These are phyloP conservation scores for Nevesoporus exiguus DNA, from an alignment of 768 basidiomycete species.

Conservation along the genomic window DNA sequence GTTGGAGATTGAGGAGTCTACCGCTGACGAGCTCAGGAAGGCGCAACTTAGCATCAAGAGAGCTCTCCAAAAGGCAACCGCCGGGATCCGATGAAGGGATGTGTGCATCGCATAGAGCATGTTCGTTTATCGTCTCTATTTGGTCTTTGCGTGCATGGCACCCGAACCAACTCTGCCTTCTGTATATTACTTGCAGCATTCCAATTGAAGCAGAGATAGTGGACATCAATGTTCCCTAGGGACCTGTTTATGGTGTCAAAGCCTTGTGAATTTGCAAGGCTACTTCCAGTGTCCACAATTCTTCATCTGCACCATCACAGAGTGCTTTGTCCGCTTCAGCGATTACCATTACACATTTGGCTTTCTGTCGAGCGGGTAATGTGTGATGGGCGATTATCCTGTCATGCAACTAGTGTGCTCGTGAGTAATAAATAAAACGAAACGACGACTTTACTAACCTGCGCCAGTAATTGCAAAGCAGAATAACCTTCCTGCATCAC, in stretches of 20 bases:
- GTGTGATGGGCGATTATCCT: constrained; percentile 80
- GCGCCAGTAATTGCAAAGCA: constrained; percentile 81
- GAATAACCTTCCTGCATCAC: constrained; percentile 90
- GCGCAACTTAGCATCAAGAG: constrained; percentile 94
- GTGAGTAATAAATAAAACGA: constrained; percentile 7
- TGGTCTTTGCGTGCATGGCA: constrained; percentile 14
- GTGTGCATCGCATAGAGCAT: constrained; percentile 17
- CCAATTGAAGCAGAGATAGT: background rate
- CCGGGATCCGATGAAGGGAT: constrained; percentile 69
- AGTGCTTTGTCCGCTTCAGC: constrained; percentile 96
- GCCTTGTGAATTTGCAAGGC: constrained; percentile 75
- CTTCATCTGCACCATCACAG: constrained; percentile 96
- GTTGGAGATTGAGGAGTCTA: constrained; percentile 94
- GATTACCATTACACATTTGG: constrained; percentile 74
- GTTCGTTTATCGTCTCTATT: constrained; percentile 11
- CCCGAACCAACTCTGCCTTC: constrained; percentile 11
- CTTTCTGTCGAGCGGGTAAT: constrained; percentile 76
- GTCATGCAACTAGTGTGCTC: constrained; percentile 73
- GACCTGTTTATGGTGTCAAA: constrained; percentile 28
- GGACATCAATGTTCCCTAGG: background rate
- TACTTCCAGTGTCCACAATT: constrained; percentile 89
- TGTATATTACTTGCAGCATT: constrained; percentile 1
- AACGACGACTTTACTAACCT: constrained; percentile 50
- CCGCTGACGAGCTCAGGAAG: constrained; percentile 93
- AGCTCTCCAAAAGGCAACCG: constrained; percentile 95